phyloP scores from a whole-genome alignment of 73 alveolate genomes.

The Stentor coeruleus region DNA sequence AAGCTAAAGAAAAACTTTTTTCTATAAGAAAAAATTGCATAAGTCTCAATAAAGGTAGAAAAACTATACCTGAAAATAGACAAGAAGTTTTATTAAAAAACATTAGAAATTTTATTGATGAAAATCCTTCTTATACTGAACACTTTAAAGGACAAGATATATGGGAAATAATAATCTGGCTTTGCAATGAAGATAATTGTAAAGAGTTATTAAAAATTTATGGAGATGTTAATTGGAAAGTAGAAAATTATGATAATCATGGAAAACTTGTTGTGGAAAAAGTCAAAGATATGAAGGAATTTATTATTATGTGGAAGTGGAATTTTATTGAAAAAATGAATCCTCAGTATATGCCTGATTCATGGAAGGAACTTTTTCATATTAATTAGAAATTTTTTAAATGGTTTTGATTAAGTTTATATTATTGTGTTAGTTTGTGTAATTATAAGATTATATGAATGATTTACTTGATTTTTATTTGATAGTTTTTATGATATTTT shows the following conservation, averaged over 20 bases:
- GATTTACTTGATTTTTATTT: too few species aligned
- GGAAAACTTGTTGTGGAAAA: conserved; percentile 83
- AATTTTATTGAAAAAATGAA: conserved; percentile 80
- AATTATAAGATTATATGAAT: too few species aligned
- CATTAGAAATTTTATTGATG: conserved; percentile 25
- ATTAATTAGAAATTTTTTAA: too few species aligned
- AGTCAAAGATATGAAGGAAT: conserved; percentile 54
- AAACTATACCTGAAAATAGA: conserved; percentile 35
- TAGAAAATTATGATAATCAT: conserved; percentile 52
- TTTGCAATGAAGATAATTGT: not conserved
- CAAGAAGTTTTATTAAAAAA: conserved; percentile 22
- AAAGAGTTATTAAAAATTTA: not conserved
- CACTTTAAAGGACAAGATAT: not conserved
- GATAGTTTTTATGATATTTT: too few species aligned
- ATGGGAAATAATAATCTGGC: not conserved
- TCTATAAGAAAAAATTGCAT: conserved; percentile 32
- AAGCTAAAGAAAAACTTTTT: conserved; percentile 33
- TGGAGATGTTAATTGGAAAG: conserved; percentile 25
- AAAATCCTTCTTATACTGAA: conserved; percentile 29
- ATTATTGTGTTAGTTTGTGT: too few species aligned
- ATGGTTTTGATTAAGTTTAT: too few species aligned
- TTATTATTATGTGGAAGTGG: conserved; percentile 88
- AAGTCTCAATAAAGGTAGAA: conserved; percentile 42
- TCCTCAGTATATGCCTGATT: conserved; percentile 83
- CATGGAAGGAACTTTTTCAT: conserved; percentile 94